phyloP scores from a whole-genome alignment of 192 early-diverging fungal genomes.

The Rhizoclosmatium globosum region DNA sequence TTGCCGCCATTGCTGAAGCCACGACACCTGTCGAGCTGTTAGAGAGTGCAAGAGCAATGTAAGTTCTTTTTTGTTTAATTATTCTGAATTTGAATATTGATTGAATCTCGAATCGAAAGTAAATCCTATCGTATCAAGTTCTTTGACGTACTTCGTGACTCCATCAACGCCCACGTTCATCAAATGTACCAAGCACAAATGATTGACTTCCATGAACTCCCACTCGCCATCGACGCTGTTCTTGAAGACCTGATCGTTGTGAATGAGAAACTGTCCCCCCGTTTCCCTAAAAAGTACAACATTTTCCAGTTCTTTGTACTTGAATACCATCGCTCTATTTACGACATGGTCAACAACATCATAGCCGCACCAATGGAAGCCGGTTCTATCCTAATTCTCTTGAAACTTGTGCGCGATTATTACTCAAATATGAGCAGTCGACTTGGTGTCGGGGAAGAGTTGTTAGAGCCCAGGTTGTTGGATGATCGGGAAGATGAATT shows the following conservation, averaged over 20 bases:
- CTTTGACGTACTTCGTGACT: conserved; percentile 76
- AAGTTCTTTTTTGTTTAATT: neutral
- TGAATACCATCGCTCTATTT: conserved; percentile 94
- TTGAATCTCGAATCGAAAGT: conserved; percentile 40
- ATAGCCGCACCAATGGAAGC: conserved; percentile 78
- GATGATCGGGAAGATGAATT: conserved; percentile 93
- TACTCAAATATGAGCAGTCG: conserved; percentile 86
- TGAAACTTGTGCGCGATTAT: conserved; percentile 93
- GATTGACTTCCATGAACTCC: conserved; percentile 63
- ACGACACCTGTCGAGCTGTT: conserved; percentile 17
- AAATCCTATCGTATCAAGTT: conserved; percentile 83
- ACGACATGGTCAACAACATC: conserved; percentile 80
- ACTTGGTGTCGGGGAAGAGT: conserved; percentile 85
- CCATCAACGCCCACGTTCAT: conserved; percentile 72
- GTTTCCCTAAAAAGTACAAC: conserved; percentile 90
- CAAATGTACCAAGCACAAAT: conserved; percentile 69
- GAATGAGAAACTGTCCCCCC: conserved; percentile 85
- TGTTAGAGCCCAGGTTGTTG: conserved; percentile 88
- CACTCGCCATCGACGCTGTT: conserved; percentile 80
- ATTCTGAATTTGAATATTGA: neutral
- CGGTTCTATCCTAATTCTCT: conserved; percentile 81
- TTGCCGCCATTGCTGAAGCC: conserved; percentile 58
- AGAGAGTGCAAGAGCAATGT: conserved; percentile 26
- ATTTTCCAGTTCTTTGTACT: conserved; percentile 96
- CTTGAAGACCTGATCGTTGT: conserved; percentile 90